phyloP scores from a whole-genome alignment of 1,284 basidiomycete species.

The Rhodotorula sp. region DNA sequence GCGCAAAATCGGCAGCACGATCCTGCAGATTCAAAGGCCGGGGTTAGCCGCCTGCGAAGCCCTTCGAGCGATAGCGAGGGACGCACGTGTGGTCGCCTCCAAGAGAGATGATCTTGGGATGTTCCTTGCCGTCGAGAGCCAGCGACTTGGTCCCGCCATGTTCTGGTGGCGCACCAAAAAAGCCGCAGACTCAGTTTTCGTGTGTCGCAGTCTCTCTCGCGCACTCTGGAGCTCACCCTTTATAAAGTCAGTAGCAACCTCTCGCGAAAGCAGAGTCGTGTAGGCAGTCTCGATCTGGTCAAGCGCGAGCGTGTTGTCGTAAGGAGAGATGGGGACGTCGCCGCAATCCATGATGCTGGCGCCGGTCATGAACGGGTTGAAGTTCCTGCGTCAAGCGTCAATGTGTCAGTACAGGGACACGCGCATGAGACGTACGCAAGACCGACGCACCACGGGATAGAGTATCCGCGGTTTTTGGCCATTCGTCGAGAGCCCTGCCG shows the following conservation, averaged over 20 bases:
- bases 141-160: constrained; percentile 19
- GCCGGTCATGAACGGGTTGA: constrained; percentile 22
- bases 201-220: background rate
- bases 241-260: constrained; percentile 20
- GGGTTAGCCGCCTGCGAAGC: background rate
- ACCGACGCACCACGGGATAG: constrained; percentile 23
- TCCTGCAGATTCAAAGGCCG: constrained; percentile 15
- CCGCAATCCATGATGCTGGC: constrained; percentile 49
- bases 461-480: constrained; percentile 37
- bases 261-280: constrained; percentile 28
- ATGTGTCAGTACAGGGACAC: too few relatives aligned
- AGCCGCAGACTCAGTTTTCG: background rate
- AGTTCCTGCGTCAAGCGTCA: background rate
- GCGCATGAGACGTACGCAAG: background rate
- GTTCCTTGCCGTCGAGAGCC: constrained; percentile 29
- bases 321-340: constrained; percentile 53
- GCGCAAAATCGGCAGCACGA: constrained; percentile 52
- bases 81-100: constrained; percentile 53
- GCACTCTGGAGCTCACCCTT: background rate
- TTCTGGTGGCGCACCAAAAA: background rate
- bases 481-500: constrained; percentile 50
- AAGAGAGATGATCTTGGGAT: constrained; percentile 49
- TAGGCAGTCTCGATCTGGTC: constrained; percentile 51
- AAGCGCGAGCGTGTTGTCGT: constrained; percentile 52
- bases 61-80: background rate